Evolutionary conservation across 2,329 filamentous ascomycete genomes (phyloP).

Genomic region (Talaromyces sp.): DNA sequence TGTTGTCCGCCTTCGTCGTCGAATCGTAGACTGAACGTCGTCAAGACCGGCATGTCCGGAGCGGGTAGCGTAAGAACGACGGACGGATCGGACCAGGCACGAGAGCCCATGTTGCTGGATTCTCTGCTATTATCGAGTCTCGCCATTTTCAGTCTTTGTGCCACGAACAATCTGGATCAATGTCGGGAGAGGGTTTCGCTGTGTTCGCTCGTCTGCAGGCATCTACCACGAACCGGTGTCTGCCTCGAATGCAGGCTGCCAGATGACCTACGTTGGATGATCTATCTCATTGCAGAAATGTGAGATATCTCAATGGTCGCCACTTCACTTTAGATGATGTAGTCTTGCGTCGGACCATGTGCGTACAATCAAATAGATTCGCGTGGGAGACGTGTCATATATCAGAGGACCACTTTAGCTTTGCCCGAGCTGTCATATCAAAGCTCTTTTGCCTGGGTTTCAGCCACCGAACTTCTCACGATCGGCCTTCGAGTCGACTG

Average conservation of each 20-base stretch:
- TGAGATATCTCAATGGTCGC: background rate
- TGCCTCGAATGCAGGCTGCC: background rate
- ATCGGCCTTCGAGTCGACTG: background rate
- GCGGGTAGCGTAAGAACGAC: background rate
- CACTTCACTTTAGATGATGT: background rate
- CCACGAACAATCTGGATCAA: background rate
- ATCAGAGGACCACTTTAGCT: background rate
- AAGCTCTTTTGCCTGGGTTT: background rate
- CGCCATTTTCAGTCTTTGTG: background rate
- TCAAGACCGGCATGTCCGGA: background rate
- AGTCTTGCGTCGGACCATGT: background rate
- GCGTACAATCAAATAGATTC: background rate
- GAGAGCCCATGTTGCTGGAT: background rate
- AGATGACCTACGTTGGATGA: background rate
- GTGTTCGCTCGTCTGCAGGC: background rate
- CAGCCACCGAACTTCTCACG: background rate
- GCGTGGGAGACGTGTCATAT: background rate
- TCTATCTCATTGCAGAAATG: background rate
- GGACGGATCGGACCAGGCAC: background rate
- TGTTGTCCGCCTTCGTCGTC: background rate
- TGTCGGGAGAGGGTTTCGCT: background rate
- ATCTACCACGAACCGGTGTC: background rate
- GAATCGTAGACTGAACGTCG: background rate
- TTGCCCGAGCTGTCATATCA: background rate
- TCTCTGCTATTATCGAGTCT: background rate